Percentiles rank a stretch among this genome's conserved stretches.
These are phyloP conservation scores for Sugiyamaella xylanicola DNA, from an alignment of 1,139 yeast species.

Conservation along the genomic window DNA sequence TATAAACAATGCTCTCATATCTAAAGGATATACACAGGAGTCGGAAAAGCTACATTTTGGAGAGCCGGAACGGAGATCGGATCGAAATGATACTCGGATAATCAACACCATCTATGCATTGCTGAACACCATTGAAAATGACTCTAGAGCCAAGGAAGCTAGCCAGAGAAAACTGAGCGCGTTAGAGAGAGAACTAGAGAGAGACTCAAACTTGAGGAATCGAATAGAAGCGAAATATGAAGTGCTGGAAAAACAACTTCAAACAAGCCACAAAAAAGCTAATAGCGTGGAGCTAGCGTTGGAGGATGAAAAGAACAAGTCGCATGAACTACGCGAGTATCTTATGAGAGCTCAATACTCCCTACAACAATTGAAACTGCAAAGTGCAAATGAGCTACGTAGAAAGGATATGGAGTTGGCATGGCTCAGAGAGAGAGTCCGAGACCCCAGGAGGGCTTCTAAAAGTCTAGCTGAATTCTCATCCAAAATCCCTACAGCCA, in stretches of 20 bases:
- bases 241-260: conserved; percentile 27
- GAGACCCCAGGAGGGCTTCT: conserved; percentile 28
- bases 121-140: conserved; percentile 34
- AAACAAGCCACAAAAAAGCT: conserved; percentile 21
- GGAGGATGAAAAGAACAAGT: conserved; percentile 18
- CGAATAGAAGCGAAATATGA: conserved; percentile 22
- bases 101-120: conserved; percentile 37
- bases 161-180: conserved; percentile 22
- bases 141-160: conserved; percentile 27
- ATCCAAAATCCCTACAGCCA: conserved; percentile 25
- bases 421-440: conserved; percentile 32
- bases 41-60: conserved; percentile 31
- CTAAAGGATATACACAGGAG: conserved; percentile 36
- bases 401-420: conserved; percentile 35
- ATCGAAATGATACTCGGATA: conserved; percentile 32
- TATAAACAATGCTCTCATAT: conserved; percentile 34
- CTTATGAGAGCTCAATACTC: conserved; percentile 15
- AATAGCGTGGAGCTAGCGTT: conserved; percentile 24
- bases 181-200: conserved; percentile 26
- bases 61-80: conserved; percentile 4
- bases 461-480: conserved; percentile 22
- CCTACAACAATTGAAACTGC: conserved; percentile 28
- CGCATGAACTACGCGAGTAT: conserved; percentile 23
- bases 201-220: conserved; percentile 23
- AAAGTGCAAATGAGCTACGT: conserved; percentile 36